phyloP scores from a whole-genome alignment of 805 yeast genomes.

The Spathaspora sp. region DNA sequence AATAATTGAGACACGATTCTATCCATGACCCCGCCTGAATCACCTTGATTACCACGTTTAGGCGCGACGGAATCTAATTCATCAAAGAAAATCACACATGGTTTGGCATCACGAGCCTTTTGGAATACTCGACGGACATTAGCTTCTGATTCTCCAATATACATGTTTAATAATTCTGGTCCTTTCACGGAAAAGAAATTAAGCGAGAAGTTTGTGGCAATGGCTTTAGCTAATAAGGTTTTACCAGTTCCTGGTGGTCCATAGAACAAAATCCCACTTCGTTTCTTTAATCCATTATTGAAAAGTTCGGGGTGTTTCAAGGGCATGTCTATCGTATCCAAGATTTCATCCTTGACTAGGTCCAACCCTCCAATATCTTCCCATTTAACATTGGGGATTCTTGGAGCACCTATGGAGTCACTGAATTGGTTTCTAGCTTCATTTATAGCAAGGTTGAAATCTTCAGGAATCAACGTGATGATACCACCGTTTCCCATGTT shows the following conservation, averaged over 20 bases:
- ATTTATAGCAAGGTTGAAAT: constrained; percentile 67
- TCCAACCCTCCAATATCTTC: constrained; percentile 96
- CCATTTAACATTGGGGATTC: constrained; percentile 94
- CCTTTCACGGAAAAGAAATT: constrained; percentile 97
- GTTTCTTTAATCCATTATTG: constrained; percentile 82
- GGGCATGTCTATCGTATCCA: constrained; percentile 96
- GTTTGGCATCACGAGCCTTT: constrained; percentile 92
- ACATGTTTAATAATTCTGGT: constrained; percentile 94
- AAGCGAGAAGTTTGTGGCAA: constrained; percentile 90
- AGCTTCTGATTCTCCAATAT: constrained; percentile 97
- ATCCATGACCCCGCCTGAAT: constrained; percentile 99
- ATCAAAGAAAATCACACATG: constrained; percentile 96
- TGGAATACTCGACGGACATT: constrained; percentile 94
- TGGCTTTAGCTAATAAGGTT: constrained; percentile 92
- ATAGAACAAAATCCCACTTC: constrained; percentile 91
- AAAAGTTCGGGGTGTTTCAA: constrained; percentile 88
- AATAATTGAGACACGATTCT: constrained; percentile 92
- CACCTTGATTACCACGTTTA: constrained; percentile 97
- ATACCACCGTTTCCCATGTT: constrained; percentile 54
- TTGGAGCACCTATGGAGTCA: constrained; percentile 94
- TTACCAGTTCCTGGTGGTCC: constrained; percentile 99
- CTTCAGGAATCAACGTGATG: constrained; percentile 51
- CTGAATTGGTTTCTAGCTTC: constrained; percentile 85
- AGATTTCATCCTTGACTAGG: constrained; percentile 81
- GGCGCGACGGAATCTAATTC: constrained; percentile 98